phyloP scores from a whole-genome alignment of 306 rosid species.

The Parietaria judaica region DNA sequence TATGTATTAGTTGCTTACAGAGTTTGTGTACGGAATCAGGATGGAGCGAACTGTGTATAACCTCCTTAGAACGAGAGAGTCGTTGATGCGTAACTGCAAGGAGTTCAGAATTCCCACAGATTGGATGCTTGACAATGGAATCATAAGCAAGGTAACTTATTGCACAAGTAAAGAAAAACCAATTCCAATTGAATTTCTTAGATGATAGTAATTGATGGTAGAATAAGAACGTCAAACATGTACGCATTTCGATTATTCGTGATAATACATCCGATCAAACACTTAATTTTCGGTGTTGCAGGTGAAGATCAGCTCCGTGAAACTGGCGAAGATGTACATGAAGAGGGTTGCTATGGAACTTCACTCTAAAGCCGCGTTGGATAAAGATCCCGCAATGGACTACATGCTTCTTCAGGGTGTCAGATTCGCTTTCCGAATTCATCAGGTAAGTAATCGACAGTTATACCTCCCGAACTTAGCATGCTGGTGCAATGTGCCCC shows the following conservation, averaged over 20 bases:
- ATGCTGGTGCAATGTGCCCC: neutral
- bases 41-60: slow-evolving; percentile 86
- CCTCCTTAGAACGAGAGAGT: slow-evolving; percentile 79
- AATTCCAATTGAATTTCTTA: no score
- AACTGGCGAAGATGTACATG: slow-evolving; percentile 85
- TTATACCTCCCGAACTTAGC: neutral
- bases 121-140: slow-evolving; percentile 96
- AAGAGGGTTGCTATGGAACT: slow-evolving; percentile 94
- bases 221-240: neutral
- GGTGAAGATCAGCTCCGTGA: slow-evolving; percentile 86
- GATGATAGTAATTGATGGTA: no score
- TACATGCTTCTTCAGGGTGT: slow-evolving; percentile 99
- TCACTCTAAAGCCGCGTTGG: slow-evolving; percentile 70
- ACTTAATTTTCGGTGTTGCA: slow-evolving; percentile 18
- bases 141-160: slow-evolving; percentile 65
- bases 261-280: slow-evolving; percentile 18
- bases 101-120: slow-evolving; percentile 75
- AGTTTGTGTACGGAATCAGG: slow-evolving; percentile 29
- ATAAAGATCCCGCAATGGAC: slow-evolving; percentile 97
- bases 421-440: slow-evolving; percentile 96
- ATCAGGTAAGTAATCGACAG: slow-evolving; percentile 48
- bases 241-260: neutral
- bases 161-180: neutral
- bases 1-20: neutral
- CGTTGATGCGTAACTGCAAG: slow-evolving; percentile 73